phyloP scores from a whole-genome alignment of 2,329 filamentous ascomycete genomes.

The Sporothrix brunneoviolacea region DNA sequence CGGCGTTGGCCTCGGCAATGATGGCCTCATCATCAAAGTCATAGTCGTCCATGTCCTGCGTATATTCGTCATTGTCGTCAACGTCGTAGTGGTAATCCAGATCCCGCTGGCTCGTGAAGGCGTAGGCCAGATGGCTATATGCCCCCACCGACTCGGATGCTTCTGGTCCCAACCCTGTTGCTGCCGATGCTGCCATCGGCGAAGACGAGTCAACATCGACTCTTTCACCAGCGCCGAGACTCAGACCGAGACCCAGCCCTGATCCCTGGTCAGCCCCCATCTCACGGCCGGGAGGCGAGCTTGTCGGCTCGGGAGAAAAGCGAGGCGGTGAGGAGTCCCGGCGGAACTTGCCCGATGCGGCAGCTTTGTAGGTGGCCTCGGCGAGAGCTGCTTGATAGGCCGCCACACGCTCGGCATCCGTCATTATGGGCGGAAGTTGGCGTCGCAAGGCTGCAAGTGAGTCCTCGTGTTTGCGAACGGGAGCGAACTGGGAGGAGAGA shows the following conservation, averaged over 20 bases:
- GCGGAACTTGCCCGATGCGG: conserved; percentile 67
- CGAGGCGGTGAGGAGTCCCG: conserved; percentile 45
- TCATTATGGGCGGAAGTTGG: conserved; percentile 15
- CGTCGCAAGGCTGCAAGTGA: conserved; percentile 6
- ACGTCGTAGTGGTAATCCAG: conserved; percentile 46
- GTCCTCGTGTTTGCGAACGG: conserved; percentile 4
- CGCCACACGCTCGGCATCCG: conserved; percentile 23
- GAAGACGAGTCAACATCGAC: conserved; percentile 23
- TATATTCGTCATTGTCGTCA: conserved; percentile 44
- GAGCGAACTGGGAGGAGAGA: conserved; percentile 13
- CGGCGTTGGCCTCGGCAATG: conserved; percentile 91
- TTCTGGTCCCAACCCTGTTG: too few relatives aligned
- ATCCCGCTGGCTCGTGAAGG: conserved; percentile 19
- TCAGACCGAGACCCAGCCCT: background rate
- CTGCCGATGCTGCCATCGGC: background rate
- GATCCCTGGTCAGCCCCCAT: background rate
- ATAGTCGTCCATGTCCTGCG: conserved; percentile 50
- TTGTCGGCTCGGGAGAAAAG: conserved; percentile 14
- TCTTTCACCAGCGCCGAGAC: background rate
- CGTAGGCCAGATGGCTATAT: conserved; percentile 15
- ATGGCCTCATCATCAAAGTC: conserved; percentile 80
- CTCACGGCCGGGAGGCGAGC: background rate
- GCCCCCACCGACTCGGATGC: background rate
- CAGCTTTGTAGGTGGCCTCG: conserved; percentile 71
- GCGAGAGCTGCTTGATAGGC: conserved; percentile 81